phyloP scores from a whole-genome alignment of 257 asterid genomes.

The Oldenlandia corymbosa region DNA sequence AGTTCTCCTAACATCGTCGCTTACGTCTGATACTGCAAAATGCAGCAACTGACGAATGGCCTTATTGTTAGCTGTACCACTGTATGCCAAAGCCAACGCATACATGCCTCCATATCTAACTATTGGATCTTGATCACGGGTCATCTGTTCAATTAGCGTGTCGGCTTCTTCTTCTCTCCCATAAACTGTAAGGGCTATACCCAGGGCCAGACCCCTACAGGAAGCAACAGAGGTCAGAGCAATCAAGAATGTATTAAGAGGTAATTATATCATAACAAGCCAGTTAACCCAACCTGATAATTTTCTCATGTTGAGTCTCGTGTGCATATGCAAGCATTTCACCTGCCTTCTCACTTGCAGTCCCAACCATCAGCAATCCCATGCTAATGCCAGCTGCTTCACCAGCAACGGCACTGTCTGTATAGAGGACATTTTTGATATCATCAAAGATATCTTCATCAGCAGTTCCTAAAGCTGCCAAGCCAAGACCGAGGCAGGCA shows the following conservation, averaged over 20 bases:
- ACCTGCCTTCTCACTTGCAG: conserved; percentile 85
- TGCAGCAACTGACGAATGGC: conserved; percentile 94
- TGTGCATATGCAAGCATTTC: conserved; percentile 99
- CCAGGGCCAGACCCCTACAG: conserved; percentile 86
- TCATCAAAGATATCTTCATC: conserved; percentile 84
- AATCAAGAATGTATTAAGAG: background rate
- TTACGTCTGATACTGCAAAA: conserved; percentile 97
- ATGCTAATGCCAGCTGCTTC: conserved; percentile 99
- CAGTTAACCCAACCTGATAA: conserved; percentile 54
- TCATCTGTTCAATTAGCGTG: conserved; percentile 90
- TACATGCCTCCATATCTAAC: conserved; percentile 98
- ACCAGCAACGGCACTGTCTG: conserved; percentile 99
- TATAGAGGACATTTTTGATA: conserved; percentile 70
- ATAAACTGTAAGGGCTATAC: conserved; percentile 94
- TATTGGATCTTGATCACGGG: conserved; percentile 96
- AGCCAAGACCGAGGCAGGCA: conserved; percentile 98
- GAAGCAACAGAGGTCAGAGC: background rate
- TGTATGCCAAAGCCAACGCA: conserved; percentile 92
- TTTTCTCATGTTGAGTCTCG: conserved; percentile 96
- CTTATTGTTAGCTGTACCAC: conserved; percentile 93
- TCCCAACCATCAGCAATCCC: conserved; percentile 98
- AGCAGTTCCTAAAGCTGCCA: conserved; percentile 96
- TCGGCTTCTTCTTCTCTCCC: conserved; percentile 99
- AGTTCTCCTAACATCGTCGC: conserved; percentile 93
- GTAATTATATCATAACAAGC: background rate